Conservation (phyloP, 768 basidiomycete species). For the Leccinum truebloodii region DNA sequence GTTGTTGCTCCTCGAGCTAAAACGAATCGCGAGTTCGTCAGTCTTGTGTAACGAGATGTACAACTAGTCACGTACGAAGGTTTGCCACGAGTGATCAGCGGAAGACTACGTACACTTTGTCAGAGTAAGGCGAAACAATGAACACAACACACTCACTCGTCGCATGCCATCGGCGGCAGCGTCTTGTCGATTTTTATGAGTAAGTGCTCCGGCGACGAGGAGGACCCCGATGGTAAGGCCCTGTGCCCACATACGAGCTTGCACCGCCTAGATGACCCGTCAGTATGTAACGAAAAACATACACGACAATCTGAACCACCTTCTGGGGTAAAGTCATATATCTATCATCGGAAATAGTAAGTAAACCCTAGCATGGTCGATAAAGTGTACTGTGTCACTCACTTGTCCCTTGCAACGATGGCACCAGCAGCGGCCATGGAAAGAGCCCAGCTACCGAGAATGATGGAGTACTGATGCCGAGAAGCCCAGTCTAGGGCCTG, state of each 20-base stretch:
- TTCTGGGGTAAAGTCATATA: constrained; percentile 32
- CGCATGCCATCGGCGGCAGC: constrained; percentile 29
- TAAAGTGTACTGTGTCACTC: constrained; percentile 31
- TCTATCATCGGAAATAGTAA: constrained; percentile 5
- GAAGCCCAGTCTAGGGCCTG: constrained; percentile 63
- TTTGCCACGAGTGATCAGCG: constrained; percentile 31
- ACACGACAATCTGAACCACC: constrained; percentile 9
- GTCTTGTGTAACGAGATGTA: not conserved
- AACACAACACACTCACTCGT: constrained; percentile 16
- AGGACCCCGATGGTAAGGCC: constrained; percentile 77
- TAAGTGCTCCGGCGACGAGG: constrained; percentile 67
- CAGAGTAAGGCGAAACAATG: not conserved
- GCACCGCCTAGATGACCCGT: constrained; percentile 60
- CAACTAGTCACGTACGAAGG: constrained; percentile 22
- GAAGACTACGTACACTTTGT: constrained; percentile 12
- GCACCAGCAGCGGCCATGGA: constrained; percentile 65
- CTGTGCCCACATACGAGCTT: constrained; percentile 90
- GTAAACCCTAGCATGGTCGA: not conserved
- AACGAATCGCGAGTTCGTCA: not conserved
- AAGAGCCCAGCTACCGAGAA: constrained; percentile 73
- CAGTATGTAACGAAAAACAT: not conserved
- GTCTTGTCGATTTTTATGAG: constrained; percentile 49
- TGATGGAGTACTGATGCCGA: constrained; percentile 71
- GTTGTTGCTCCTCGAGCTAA: constrained; percentile 32
- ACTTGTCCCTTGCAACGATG: constrained; percentile 64